Conservation (phyloP, 805 yeast species). For the Clavispora fructus region DNA sequence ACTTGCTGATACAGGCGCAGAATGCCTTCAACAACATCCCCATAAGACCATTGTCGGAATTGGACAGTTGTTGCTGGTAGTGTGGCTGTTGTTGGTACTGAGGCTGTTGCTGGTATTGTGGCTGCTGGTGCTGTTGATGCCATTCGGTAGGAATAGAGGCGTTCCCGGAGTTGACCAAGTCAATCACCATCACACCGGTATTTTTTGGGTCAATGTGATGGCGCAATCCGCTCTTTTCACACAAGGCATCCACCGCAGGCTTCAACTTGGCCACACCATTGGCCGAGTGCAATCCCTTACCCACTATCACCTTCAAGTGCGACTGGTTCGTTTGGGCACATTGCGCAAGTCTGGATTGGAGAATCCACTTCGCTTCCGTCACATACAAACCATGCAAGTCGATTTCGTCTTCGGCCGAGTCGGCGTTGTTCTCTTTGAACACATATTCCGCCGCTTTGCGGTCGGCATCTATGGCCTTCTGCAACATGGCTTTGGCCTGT, state of each 20-base stretch:
- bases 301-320: slow-evolving; percentile 66
- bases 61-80: slow-evolving; percentile 12
- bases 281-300: not conserved
- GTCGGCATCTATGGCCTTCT: slow-evolving; percentile 65
- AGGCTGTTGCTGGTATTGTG: slow-evolving; percentile 17
- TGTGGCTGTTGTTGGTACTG: slow-evolving; percentile 19
- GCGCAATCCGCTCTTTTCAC: slow-evolving; percentile 58
- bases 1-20: slow-evolving; percentile 22
- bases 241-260: slow-evolving; percentile 28
- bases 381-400: slow-evolving; percentile 91
- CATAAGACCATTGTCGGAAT: slow-evolving; percentile 25
- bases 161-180: slow-evolving; percentile 32
- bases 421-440: slow-evolving; percentile 81
- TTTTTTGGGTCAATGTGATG: slow-evolving; percentile 37
- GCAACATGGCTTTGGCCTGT: slow-evolving; percentile 55
- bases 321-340: slow-evolving; percentile 56
- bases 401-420: slow-evolving; percentile 79
- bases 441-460: slow-evolving; percentile 85
- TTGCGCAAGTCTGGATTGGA: slow-evolving; percentile 68
- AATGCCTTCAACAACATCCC: slow-evolving; percentile 26
- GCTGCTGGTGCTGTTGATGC: slow-evolving; percentile 9
- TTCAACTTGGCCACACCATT: slow-evolving; percentile 50
- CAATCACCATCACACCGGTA: slow-evolving; percentile 74
- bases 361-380: slow-evolving; percentile 76
- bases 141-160: slow-evolving; percentile 6